Evolutionary conservation across 2,329 filamentous ascomycete species (phyloP), one percentile per base, ranked within the genome.

Genomic region (Colletotrichum sidae): DNA sequence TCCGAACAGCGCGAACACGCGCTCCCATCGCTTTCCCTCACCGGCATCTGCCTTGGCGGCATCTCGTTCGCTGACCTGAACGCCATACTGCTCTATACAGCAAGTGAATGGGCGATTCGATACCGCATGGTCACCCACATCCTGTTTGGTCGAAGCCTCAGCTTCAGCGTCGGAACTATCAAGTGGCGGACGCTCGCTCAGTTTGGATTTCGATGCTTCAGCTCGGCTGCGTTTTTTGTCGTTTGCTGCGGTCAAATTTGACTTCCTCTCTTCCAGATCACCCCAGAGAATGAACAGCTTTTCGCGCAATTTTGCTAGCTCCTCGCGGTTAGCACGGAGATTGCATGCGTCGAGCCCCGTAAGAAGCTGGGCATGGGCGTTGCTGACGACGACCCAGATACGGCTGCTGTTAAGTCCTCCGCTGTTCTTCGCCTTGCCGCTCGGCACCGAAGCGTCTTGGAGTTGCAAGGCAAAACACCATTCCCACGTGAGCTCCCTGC

Each of bases 231-330:
- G n/a, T 54, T 60, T 13, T 47, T 44, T 11, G 58, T 42, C 52
- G 70, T 71, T 71, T 72, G 44, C 70, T 65, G 61, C 67, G 67
- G 55, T 66, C 74, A 69, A 73, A 6, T 70, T 74, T 2, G 72
- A 71, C 73, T 92, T 93, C 52, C 80, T 76, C 73, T 97, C 93
- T 73, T 94, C 89, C 1, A 97, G 81, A 67, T 97, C 87, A 2
- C 95, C 95, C 94, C 95, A 98, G 2, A 97, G 81, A 41, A 88
- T 80, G 73, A 90, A 95, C 60, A 97, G 81, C 70, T 86, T 89
- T 70, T 96, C 87, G 55, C 87, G 85, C 5, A 97, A 78, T 7
- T 75, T 68, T 3, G 71, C 74, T 1, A 96, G 78, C 1, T 78
- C 72, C 0, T 75, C 55, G 2, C 76, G 70, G 49, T 91, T 79